These are phyloP conservation scores for Mycena chlorophos DNA, from an alignment of 768 basidiomycete genomes.

Conservation along the genomic window DNA sequence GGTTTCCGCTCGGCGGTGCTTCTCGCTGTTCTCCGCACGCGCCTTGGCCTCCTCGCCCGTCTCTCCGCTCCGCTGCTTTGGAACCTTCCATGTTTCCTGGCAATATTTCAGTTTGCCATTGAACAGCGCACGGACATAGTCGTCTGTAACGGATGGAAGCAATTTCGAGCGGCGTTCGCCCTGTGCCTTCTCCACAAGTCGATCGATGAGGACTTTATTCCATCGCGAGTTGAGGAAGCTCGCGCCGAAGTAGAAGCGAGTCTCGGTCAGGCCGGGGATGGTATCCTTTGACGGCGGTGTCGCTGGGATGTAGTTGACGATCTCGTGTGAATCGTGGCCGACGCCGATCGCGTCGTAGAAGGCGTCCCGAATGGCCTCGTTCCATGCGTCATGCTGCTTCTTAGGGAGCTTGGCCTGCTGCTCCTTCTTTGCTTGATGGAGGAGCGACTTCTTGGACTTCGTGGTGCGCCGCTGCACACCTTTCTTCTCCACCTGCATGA, in stretches of 20 bases:
- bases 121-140: neutral
- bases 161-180: neutral
- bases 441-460: too few relatives aligned
- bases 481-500: too few relatives aligned
- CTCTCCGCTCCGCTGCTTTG: neutral
- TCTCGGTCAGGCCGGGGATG: too few relatives aligned
- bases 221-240: neutral
- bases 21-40: neutral
- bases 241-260: neutral
- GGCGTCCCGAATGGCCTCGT: too few relatives aligned
- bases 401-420: too few relatives aligned
- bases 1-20: neutral
- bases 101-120: neutral
- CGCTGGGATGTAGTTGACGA: too few relatives aligned
- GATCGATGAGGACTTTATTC: neutral
- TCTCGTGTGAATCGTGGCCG: too few relatives aligned
- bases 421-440: too few relatives aligned
- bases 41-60: neutral
- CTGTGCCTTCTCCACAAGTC: neutral
- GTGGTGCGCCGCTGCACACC: too few relatives aligned
- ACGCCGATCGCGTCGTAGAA: too few relatives aligned
- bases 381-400: too few relatives aligned
- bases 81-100: neutral
- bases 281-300: too few relatives aligned
- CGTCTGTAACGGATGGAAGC: neutral